These are phyloP conservation scores for Colletotrichum tofieldiae DNA, from an alignment of 2,329 filamentous ascomycete genomes.

Conservation along the genomic window DNA sequence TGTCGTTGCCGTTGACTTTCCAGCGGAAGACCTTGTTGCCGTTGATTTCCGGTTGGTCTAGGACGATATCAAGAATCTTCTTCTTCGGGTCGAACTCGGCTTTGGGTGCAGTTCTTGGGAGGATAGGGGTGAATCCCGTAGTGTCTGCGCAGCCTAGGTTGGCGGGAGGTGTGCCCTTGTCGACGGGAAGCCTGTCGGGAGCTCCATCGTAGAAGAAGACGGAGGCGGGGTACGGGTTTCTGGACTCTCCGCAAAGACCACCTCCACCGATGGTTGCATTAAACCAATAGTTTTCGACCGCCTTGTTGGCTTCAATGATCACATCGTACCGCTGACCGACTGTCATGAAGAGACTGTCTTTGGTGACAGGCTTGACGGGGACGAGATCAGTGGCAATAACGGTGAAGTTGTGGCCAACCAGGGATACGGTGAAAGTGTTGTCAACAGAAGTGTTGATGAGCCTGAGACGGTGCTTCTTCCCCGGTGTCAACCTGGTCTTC, in stretches of 20 bases:
- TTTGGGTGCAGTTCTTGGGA: constrained; percentile 46
- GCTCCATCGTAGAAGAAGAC: constrained; percentile 57
- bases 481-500: constrained; percentile 54
- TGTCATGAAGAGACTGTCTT: constrained; percentile 64
- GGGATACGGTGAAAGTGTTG: constrained; percentile 66
- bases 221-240: constrained; percentile 52
- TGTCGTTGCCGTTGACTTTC: constrained; percentile 52
- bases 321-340: constrained; percentile 62
- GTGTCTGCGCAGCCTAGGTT: constrained; percentile 45
- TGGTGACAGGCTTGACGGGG: constrained; percentile 65
- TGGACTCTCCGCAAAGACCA: constrained; percentile 50
- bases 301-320: constrained; percentile 55
- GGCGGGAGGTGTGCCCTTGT: constrained; percentile 46
- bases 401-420: constrained; percentile 66
- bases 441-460: constrained; percentile 67
- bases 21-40: constrained; percentile 47
- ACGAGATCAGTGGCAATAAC: constrained; percentile 71
- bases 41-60: constrained; percentile 43
- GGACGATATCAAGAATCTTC: constrained; percentile 45
- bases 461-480: constrained; percentile 65
- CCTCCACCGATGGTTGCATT: constrained; percentile 52
- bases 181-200: constrained; percentile 48
- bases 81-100: constrained; percentile 47
- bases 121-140: constrained; percentile 45
- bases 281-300: constrained; percentile 59